Evolutionary conservation across 2,329 filamentous ascomycete genomes (phyloP).

Genomic region (Myriosclerotinia curreyana): DNA sequence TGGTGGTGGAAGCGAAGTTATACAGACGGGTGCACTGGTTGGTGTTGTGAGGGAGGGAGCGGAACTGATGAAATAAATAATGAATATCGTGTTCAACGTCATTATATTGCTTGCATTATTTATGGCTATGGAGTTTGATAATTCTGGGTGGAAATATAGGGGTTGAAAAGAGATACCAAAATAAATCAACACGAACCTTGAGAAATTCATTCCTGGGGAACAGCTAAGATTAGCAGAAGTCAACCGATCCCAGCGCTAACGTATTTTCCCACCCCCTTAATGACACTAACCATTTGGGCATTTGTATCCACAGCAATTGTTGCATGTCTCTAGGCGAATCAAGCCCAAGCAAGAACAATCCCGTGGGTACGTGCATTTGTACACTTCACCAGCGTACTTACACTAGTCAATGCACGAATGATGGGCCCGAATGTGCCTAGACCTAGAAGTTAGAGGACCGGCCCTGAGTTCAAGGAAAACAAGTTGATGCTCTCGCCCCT

Average conservation of each 20-base stretch:
- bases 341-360: no score
- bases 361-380: no score
- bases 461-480: background rate
- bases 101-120: background rate
- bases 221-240: background rate
- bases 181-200: background rate
- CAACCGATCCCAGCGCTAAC: background rate
- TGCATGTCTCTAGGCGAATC: background rate
- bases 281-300: no score
- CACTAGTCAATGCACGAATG: no score
- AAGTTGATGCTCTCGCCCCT: background rate
- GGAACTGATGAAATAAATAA: conserved; percentile 58
- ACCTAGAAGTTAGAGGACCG: no score
- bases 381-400: no score
- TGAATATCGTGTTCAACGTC: background rate
- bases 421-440: no score
- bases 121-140: background rate
- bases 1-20: conserved; percentile 77
- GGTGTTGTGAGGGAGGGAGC: conserved; percentile 85
- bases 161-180: background rate
- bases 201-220: background rate
- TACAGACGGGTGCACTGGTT: conserved; percentile 91
- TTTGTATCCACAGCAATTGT: background rate
- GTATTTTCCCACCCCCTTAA: no score
- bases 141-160: background rate